phyloP scores from a whole-genome alignment of 1,139 yeast genomes.

The Blastobotrys capitulatus region DNA sequence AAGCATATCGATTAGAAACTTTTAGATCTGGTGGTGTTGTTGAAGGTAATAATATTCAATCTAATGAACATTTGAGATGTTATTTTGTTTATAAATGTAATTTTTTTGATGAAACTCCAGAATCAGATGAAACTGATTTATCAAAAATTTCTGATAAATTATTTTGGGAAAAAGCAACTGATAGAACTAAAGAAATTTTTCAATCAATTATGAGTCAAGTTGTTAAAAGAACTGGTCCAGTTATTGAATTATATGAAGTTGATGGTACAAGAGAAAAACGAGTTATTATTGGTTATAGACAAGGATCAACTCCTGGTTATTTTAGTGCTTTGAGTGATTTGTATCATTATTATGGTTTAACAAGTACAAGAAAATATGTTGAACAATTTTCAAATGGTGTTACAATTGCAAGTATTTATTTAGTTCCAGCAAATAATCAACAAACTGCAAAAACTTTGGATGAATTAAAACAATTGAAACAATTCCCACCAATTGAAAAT shows the following conservation, averaged over 20 bases:
- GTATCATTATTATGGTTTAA: constrained; percentile 83
- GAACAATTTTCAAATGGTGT: constrained; percentile 91
- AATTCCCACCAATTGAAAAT: constrained; percentile 52
- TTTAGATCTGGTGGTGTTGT: constrained; percentile 50
- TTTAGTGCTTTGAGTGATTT: constrained; percentile 83
- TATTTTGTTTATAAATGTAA: constrained; percentile 81
- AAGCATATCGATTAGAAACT: constrained; percentile 71
- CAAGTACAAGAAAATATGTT: constrained; percentile 83
- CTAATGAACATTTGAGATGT: constrained; percentile 57
- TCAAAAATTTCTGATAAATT: constrained; percentile 71
- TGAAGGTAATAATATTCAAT: constrained; percentile 20
- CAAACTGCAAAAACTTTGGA: constrained; percentile 35
- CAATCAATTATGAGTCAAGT: constrained; percentile 66
- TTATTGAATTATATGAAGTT: constrained; percentile 78
- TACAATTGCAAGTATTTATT: constrained; percentile 80
- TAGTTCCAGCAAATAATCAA: constrained; percentile 48
- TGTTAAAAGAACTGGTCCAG: constrained; percentile 82
- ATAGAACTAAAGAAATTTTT: constrained; percentile 73
- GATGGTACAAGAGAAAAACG: constrained; percentile 77
- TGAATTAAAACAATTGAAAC: constrained; percentile 30
- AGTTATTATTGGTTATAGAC: constrained; percentile 83
- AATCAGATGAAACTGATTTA: constrained; percentile 45
- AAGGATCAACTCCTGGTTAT: constrained; percentile 79
- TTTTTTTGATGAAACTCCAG: constrained; percentile 41
- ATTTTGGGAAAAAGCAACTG: constrained; percentile 73